These are phyloP conservation scores for Aspergillus sp. DNA, from an alignment of 2,329 filamentous ascomycete genomes.

Conservation along the genomic window DNA sequence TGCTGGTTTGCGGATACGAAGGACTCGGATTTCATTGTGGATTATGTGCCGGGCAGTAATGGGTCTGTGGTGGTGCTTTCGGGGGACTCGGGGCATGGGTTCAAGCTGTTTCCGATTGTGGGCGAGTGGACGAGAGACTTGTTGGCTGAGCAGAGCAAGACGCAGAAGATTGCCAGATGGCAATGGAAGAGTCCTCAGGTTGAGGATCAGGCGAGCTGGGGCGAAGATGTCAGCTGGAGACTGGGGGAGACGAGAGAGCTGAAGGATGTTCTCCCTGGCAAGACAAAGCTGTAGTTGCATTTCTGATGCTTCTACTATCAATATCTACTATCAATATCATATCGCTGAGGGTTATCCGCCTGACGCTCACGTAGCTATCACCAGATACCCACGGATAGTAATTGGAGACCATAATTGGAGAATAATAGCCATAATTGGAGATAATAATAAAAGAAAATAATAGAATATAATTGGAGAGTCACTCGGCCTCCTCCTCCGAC, in stretches of 20 bases:
- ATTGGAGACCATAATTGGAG: too few relatives aligned
- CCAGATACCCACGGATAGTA: too few relatives aligned
- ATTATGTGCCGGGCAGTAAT: conserved; percentile 28
- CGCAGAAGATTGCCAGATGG: conserved; percentile 51
- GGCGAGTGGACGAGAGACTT: conserved; percentile 55
- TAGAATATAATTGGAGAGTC: too few relatives aligned
- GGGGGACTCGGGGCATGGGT: conserved; percentile 62
- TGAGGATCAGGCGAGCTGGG: conserved; percentile 37
- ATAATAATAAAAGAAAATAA: too few relatives aligned
- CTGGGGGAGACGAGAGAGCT: conserved; percentile 40
- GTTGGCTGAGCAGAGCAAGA: conserved; percentile 38
- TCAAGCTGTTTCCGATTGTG: conserved; percentile 63
- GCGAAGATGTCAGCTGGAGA: conserved; percentile 51
- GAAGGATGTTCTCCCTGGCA: conserved; percentile 18
- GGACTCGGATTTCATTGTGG: conserved; percentile 57
- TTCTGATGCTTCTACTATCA: too few relatives aligned
- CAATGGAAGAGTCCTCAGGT: conserved; percentile 48
- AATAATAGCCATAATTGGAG: too few relatives aligned
- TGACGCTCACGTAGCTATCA: too few relatives aligned
- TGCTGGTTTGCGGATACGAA: conserved; percentile 65
- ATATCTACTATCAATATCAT: too few relatives aligned
- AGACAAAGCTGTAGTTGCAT: conserved; percentile 19
- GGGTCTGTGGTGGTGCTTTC: conserved; percentile 52
- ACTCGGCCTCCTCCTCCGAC: background rate
- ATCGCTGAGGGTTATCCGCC: too few relatives aligned